A percentile compares a stretch with the other conserved stretches of the same genome.
These are phyloP conservation scores for Coemansia sp. DNA, from an alignment of 192 early-diverging fungal genomes.

Conservation along the genomic window DNA sequence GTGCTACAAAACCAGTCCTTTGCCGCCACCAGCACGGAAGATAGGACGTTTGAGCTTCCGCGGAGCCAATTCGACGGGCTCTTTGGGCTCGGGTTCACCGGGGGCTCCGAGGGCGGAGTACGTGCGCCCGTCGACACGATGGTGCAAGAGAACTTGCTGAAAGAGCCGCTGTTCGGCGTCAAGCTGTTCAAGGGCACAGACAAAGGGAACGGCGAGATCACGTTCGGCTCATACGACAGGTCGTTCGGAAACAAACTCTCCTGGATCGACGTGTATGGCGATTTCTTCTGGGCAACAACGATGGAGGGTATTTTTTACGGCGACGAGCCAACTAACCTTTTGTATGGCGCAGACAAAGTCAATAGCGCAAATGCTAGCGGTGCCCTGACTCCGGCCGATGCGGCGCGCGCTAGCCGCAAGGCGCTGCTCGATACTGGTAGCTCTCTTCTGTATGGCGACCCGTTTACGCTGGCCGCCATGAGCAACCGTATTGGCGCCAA, in stretches of 20 bases:
- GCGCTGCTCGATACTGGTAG: slow-evolving; percentile 52
- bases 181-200: slow-evolving; percentile 33
- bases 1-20: slow-evolving; percentile 50
- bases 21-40: slow-evolving; percentile 43
- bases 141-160: slow-evolving; percentile 33
- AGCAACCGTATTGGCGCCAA: slow-evolving; percentile 48
- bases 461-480: slow-evolving; percentile 43
- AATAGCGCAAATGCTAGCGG: slow-evolving; percentile 13
- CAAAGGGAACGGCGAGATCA: slow-evolving; percentile 46
- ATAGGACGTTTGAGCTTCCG: slow-evolving; percentile 44
- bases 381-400: slow-evolving; percentile 15
- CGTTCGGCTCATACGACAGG: slow-evolving; percentile 55
- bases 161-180: slow-evolving; percentile 46
- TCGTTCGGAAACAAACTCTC: slow-evolving; percentile 52
- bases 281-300: slow-evolving; percentile 60
- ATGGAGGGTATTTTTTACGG: slow-evolving; percentile 55
- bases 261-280: slow-evolving; percentile 55
- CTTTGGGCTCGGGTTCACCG: slow-evolving; percentile 55
- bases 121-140: slow-evolving; percentile 49
- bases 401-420: slow-evolving; percentile 50
- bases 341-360: slow-evolving; percentile 49
- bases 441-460: slow-evolving; percentile 52
- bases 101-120: slow-evolving; percentile 41
- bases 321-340: slow-evolving; percentile 46
- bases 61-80: slow-evolving; percentile 56